These are phyloP conservation scores for Rasamsonia emersonii DNA, from an alignment of 2,329 filamentous ascomycete species.

Conservation along the genomic window DNA sequence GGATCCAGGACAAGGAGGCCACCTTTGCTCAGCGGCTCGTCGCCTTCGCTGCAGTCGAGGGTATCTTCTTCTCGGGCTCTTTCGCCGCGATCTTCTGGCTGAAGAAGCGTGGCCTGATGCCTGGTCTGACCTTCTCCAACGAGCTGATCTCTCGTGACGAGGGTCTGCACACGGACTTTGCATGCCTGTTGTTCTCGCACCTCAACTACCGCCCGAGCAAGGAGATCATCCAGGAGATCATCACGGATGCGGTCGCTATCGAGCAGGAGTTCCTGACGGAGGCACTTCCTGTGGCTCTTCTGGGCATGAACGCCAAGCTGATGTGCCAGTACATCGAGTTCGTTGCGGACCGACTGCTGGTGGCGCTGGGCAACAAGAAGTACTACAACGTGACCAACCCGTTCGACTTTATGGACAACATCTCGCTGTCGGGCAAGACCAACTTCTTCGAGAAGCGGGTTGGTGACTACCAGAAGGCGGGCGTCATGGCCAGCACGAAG, in stretches of 20 bases:
- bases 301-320: conserved; percentile 93
- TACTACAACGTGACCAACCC: conserved; percentile 88
- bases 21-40: conserved; percentile 93
- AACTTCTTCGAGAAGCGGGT: conserved; percentile 99
- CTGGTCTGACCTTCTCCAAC: conserved; percentile 97
- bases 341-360: conserved; percentile 86
- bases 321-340: conserved; percentile 99
- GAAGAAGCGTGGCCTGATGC: conserved; percentile 99
- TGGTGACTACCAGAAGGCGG: conserved; percentile 98
- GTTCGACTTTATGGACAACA: conserved; percentile 99
- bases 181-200: conserved; percentile 95
- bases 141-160: conserved; percentile 99
- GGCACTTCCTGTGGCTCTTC: conserved; percentile 80
- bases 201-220: conserved; percentile 83
- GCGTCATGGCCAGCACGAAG: conserved; percentile 91
- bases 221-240: conserved; percentile 74
- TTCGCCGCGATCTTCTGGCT: conserved; percentile 99
- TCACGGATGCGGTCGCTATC: conserved; percentile 85
- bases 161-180: conserved; percentile 98
- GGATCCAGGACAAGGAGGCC: conserved; percentile 89
- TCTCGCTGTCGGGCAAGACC: conserved; percentile 96
- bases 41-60: conserved; percentile 94
- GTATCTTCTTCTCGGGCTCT: conserved; percentile 98
- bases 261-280: conserved; percentile 98
- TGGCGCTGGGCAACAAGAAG: conserved; percentile 91